Base-by-base conservation (phyloP, 1,284 basidiomycete genomes). In the Meripilus lineatus region DNA sequence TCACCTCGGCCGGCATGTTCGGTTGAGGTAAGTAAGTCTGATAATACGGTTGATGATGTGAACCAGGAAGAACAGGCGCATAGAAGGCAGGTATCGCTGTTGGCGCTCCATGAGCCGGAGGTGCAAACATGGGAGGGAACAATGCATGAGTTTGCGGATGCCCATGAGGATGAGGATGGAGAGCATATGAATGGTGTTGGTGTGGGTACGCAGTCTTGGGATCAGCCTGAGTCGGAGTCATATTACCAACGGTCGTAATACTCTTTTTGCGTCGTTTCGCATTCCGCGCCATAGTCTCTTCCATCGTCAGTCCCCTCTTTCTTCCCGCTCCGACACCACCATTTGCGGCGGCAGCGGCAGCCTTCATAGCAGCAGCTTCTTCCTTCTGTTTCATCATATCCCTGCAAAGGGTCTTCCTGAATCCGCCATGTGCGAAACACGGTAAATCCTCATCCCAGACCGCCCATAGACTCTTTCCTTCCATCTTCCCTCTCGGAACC, bases 391-490 rank as follows among this genome's bases (percentile, higher is more conserved):
- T 67, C 43, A 71, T 72, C 59, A 80, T 74, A 45, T 86, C 83
- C 24, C 77, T 76, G 50, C 83, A 85, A 20, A 82, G 67, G 21
- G 79, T 69, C 56, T 85, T 86, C 57, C 76, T 75, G 62, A 86
- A 87, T 17, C 78, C 79, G 22, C 84, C 84, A 32, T 75, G 76
- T 44, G 76, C 71, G 52, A 87, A 87, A 50, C 83, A 86, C 23
- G 78, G 74, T 17, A 87, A 50, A 55, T 87, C 84, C 48, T 79
- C 73, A 51, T 87, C 82, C 63, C 75, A 84, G 45, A 88, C 83
- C 1, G 84, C 84, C 84, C 84, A 88, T 18, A 81, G 71, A 10
- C 84, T 87, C 40, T 84, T 74, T 8, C 85, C 84, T 38, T 82
- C 70, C 15, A 79, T 71, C 14, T 81, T 73, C 44, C 83, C 82